Evolutionary conservation across 1,139 yeast species (phyloP).

Genomic region (Debaryomycetaceae sp.): DNA sequence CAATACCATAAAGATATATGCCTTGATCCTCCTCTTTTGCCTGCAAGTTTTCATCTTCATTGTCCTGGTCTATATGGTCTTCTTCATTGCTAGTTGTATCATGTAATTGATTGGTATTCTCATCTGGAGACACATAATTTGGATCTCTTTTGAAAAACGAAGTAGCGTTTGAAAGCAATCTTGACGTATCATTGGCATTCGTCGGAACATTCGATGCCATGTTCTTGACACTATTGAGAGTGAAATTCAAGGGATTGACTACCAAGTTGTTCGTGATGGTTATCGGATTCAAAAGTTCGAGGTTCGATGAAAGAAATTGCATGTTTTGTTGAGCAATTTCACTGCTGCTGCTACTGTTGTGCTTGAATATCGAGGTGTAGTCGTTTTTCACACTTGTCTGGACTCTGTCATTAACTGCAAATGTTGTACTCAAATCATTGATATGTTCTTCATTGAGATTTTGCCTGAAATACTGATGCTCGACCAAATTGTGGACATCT

Average conservation of each 20-base stretch:
- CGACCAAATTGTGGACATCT: background rate
- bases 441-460: background rate
- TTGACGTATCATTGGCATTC: background rate
- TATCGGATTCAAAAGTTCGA: slow-evolving; percentile 32
- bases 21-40: slow-evolving; percentile 13
- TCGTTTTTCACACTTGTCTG: background rate
- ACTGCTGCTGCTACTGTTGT: background rate
- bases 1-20: slow-evolving; percentile 16
- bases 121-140: slow-evolving; percentile 1
- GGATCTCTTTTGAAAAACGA: background rate
- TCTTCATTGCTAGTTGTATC: background rate
- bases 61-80: slow-evolving; percentile 1
- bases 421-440: background rate
- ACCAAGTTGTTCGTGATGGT: slow-evolving; percentile 36
- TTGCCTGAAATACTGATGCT: background rate
- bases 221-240: slow-evolving; percentile 32
- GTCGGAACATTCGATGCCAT: background rate
- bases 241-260: slow-evolving; percentile 36
- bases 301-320: slow-evolving; percentile 12
- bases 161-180: background rate
- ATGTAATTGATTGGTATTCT: background rate
- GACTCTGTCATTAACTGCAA: slow-evolving; percentile 3
- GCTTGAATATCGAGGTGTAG: background rate
- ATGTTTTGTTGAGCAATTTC: background rate
- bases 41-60: background rate